Base-by-base conservation (phyloP, 192 early-diverging fungal genomes). In the Coemansia sp. region DNA sequence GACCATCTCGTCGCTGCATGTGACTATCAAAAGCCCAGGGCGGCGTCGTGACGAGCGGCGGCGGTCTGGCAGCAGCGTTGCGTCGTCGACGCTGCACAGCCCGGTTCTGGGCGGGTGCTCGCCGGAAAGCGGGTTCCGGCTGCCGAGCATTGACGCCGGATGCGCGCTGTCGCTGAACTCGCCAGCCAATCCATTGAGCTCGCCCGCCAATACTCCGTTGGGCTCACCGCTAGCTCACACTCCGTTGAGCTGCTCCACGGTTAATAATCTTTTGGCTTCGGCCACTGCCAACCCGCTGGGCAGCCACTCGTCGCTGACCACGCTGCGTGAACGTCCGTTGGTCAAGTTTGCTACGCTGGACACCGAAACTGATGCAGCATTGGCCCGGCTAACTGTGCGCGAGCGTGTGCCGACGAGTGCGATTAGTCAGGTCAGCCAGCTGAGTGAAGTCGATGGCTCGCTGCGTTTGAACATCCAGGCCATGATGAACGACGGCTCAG, bases 1-100 rank as follows among this genome's bases (percentile, higher is more conserved):
- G n/a, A 75, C 78, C n/a, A 60, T 81, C 43, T 81, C 78, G 21
- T 53, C 65, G 3, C 38, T 81, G 56, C 78, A 81, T 11, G 32
- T 74, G 59, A 64, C 66, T 2, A 69, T 75, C 9, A 58, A 43
- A 38, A 57, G 62, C 27, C 58, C 64, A 0, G n/a, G 47, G n/a
- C 39, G 48, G 12, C 43, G 47, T 4, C 60, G 48, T 4, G 62
- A 64, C 17, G 56, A 59, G 37, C 68, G 68, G 17, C 72, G 62
- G 17, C 59, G 72, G 27, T 70, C 60, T 10, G 67, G 56, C 21
- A 71, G 67, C n/a, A 75, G 72, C 1, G 52, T 60, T 24, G 72
- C 78, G 9, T 71, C 77, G 12, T 59, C 68, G 24, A 75, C 77
- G 11, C 47, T 75, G 21, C 57, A 69, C 41, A 66, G 66, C 59